Evolutionary conservation across 495 filamentous ascomycete genomes (phyloP).

Genomic region (Penicillium subrubescens): DNA sequence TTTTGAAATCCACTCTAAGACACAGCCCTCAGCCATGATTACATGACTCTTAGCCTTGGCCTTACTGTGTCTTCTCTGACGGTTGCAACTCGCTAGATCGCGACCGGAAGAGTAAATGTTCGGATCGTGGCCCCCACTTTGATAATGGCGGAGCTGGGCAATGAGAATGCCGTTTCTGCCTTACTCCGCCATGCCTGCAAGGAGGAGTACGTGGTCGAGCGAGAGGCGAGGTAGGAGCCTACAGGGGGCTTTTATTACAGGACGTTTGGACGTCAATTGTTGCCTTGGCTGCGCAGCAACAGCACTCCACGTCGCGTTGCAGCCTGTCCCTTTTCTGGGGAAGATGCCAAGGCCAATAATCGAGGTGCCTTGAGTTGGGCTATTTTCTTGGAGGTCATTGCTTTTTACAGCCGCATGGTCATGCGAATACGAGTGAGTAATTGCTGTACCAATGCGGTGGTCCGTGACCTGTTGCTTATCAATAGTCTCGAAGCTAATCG

Average conservation of each 20-base stretch:
- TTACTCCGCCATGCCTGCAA: not conserved
- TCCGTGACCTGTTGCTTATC: not conserved
- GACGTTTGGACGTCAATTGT: not conserved
- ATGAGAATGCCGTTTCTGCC: not conserved
- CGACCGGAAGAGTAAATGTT: not conserved
- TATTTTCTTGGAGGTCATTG: not conserved
- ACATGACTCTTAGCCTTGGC: not conserved
- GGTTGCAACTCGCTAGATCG: not conserved
- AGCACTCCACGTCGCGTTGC: not conserved
- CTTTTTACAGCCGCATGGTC: slow-evolving; percentile 1
- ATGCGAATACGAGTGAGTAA: not conserved
- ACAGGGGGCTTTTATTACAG: not conserved
- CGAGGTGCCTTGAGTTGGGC: not conserved
- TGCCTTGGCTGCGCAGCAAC: not conserved
- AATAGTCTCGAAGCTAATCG: not conserved
- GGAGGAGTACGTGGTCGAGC: not conserved
- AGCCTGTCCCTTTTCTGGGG: not conserved
- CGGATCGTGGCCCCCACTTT: not conserved
- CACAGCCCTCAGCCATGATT: not conserved
- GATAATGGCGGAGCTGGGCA: not conserved
- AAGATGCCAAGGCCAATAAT: slow-evolving; percentile 4
- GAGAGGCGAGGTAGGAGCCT: not conserved
- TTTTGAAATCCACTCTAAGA: not conserved
- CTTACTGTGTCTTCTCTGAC: not conserved
- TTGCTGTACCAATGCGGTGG: not conserved